Conservation (phyloP, 768 basidiomycete genomes). For the Boletus sp. region DNA sequence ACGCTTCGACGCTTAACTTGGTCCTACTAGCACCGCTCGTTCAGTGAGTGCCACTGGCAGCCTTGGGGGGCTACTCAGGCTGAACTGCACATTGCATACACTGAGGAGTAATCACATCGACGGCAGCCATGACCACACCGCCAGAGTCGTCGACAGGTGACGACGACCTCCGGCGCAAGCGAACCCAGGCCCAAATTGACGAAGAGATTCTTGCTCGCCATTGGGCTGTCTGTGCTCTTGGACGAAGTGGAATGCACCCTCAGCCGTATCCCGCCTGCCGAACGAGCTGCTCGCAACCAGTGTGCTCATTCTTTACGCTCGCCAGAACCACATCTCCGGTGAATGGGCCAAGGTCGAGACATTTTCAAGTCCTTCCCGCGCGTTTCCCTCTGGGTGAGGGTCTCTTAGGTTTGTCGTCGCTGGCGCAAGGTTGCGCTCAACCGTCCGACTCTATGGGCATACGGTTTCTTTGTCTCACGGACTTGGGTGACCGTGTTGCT, state of each 20-base stretch:
- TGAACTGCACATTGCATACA: neutral
- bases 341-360: neutral
- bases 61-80: no score
- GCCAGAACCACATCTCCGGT: neutral
- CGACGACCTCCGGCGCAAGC: neutral
- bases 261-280: neutral
- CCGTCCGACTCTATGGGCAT: neutral
- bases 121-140: neutral
- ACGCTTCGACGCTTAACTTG: no score
- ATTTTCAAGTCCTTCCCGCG: neutral
- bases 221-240: conserved; percentile 2
- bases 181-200: neutral
- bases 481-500: conserved; percentile 1
- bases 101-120: neutral
- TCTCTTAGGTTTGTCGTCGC: neutral
- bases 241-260: neutral
- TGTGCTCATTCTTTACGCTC: neutral
- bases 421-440: neutral
- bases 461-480: neutral
- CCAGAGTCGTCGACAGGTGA: neutral
- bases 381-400: neutral
- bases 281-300: conserved; percentile 1
- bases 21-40: no score
- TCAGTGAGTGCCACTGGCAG: neutral
- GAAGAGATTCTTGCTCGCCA: neutral